These are phyloP conservation scores for Pythium pyrilobum DNA, from an alignment of 352 stramenopile species.

Conservation along the genomic window DNA sequence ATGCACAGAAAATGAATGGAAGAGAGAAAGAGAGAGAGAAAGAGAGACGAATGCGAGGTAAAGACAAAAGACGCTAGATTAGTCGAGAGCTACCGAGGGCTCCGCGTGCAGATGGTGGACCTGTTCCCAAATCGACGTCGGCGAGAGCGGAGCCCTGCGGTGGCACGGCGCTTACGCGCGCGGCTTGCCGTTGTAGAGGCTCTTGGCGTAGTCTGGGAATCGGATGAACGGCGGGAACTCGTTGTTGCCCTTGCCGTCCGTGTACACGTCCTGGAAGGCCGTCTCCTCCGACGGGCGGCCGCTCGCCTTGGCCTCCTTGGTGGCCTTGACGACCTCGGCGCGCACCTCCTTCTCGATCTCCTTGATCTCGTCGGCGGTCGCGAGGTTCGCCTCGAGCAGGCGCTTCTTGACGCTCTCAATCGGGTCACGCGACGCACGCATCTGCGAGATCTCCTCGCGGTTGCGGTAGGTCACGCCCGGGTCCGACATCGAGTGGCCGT, in stretches of 20 bases:
- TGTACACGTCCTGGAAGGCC: slow-evolving; percentile 88
- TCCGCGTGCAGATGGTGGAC: no score
- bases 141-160: no score
- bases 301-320: slow-evolving; percentile 89
- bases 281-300: slow-evolving; percentile 38
- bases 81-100: not conserved
- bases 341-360: slow-evolving; percentile 98
- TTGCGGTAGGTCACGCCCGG: slow-evolving; percentile 99
- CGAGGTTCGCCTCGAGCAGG: slow-evolving; percentile 92
- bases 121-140: no score
- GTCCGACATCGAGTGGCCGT: slow-evolving; percentile 99
- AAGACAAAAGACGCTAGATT: not conserved
- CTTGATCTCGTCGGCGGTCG: slow-evolving; percentile 98
- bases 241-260: slow-evolving; percentile 84
- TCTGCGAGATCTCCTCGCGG: slow-evolving; percentile 99
- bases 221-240: slow-evolving; percentile 95
- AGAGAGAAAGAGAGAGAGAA: not conserved
- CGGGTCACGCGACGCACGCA: slow-evolving; percentile 96
- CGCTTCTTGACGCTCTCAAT: slow-evolving; percentile 99
- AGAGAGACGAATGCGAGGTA: not conserved
- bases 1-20: not conserved
- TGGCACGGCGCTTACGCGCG: slow-evolving; percentile 3
- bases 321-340: slow-evolving; percentile 95
- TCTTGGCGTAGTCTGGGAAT: slow-evolving; percentile 96
- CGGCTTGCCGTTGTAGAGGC: slow-evolving; percentile 83